Evolutionary conservation across 1,284 basidiomycete species (phyloP).

Genomic region (Bjerkandera adusta): DNA sequence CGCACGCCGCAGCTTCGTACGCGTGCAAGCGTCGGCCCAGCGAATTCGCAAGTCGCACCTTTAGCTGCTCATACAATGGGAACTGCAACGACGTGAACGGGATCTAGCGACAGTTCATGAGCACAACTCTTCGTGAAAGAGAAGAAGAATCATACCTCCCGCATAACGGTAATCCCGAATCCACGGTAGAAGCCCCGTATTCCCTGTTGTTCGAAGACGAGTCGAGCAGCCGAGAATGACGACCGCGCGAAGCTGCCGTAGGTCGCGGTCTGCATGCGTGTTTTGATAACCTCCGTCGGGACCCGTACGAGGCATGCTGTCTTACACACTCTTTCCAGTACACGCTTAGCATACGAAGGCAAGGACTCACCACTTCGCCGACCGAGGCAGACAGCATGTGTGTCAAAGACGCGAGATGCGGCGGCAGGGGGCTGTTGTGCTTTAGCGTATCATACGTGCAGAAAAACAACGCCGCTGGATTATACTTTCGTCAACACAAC

Average conservation of each 20-base stretch:
- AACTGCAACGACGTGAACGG: constrained; percentile 99
- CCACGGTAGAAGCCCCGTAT: constrained; percentile 76
- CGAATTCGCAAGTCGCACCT: constrained; percentile 55
- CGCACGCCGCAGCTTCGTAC: constrained; percentile 89
- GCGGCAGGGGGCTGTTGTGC: constrained; percentile 57
- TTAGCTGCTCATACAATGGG: constrained; percentile 92
- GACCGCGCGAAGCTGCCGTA: constrained; percentile 53
- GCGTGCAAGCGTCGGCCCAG: constrained; percentile 62
- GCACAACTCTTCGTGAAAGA: background rate
- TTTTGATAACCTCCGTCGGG: constrained; percentile 94
- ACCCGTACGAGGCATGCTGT: constrained; percentile 92
- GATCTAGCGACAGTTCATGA: constrained; percentile 55
- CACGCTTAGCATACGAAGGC: constrained; percentile 15
- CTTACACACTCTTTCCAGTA: constrained; percentile 37
- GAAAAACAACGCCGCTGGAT: constrained; percentile 90
- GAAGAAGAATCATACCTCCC: constrained; percentile 58
- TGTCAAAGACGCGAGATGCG: constrained; percentile 62
- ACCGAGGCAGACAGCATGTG: constrained; percentile 82
- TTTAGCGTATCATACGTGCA: constrained; percentile 93
- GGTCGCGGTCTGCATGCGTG: constrained; percentile 73
- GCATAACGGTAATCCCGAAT: constrained; percentile 74
- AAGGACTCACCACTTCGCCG: constrained; percentile 73
- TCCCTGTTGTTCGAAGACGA: constrained; percentile 58
- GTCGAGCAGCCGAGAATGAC: constrained; percentile 45
- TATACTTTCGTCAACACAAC: background rate